Conservation (phyloP, 768 basidiomycete genomes). For the Favolaschia claudopus region DNA sequence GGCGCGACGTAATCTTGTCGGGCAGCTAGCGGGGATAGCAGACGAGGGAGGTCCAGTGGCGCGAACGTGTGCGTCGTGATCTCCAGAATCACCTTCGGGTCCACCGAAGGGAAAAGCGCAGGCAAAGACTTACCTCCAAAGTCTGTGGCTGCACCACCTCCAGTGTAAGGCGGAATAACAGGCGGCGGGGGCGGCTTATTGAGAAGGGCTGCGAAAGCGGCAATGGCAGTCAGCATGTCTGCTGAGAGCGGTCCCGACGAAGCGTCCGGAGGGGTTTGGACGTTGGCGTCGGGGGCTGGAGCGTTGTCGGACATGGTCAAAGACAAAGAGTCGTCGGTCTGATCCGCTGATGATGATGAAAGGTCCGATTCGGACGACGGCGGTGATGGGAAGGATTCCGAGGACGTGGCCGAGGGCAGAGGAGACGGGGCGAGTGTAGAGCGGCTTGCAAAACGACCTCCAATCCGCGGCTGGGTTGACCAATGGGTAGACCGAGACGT, state of each 20-base stretch:
- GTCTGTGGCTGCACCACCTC: slow-evolving; percentile 5
- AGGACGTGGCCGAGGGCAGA: too few species aligned
- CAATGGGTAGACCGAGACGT: too few species aligned
- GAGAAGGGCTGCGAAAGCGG: slow-evolving; percentile 4
- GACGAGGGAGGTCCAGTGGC: slow-evolving; percentile 13
- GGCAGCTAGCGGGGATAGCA: slow-evolving; percentile 14
- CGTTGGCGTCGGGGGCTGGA: too few species aligned
- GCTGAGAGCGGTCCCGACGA: slow-evolving; percentile 2
- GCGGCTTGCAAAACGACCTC: too few species aligned
- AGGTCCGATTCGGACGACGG: too few species aligned
- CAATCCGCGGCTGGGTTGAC: too few species aligned
- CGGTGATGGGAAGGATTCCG: too few species aligned
- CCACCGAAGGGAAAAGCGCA: slow-evolving; percentile 12
- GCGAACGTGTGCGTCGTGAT: slow-evolving; percentile 10
- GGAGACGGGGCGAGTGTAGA: too few species aligned
- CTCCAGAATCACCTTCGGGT: slow-evolving; percentile 6
- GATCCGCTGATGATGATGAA: too few species aligned
- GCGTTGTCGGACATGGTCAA: too few species aligned
- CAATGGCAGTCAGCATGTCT: slow-evolving; percentile 6
- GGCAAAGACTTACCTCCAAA: slow-evolving; percentile 16
- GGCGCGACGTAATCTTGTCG: slow-evolving; percentile 3
- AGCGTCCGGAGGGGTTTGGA: too few species aligned
- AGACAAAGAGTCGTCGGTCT: too few species aligned
- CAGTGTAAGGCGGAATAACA: slow-evolving; percentile 16
- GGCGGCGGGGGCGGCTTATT: not conserved